These are phyloP conservation scores for Nicotiana obtusifolia DNA, from an alignment of 257 asterid genomes.

Conservation along the genomic window DNA sequence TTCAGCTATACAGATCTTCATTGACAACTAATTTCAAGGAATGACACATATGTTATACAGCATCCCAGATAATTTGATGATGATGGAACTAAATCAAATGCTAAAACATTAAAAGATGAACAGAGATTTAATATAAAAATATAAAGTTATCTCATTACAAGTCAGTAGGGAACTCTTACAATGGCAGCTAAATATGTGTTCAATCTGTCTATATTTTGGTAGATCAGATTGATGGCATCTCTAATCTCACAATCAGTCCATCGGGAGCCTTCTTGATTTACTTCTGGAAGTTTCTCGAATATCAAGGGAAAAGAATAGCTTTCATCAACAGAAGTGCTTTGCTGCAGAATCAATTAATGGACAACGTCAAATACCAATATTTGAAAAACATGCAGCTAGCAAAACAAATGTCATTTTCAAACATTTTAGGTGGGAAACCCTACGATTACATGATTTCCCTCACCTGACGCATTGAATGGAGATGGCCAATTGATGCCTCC, in stretches of 20 bases:
- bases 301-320: constrained; percentile 73
- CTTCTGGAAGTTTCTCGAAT: constrained; percentile 84
- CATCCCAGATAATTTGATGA: background rate
- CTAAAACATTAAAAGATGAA: background rate
- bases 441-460: background rate
- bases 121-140: background rate
- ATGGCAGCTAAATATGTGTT: constrained; percentile 70
- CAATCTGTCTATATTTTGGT: constrained; percentile 68
- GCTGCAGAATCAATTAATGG: constrained; percentile 44
- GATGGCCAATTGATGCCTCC: constrained; percentile 90
- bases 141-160: constrained; percentile 8
- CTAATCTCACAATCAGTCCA: constrained; percentile 83
- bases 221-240: constrained; percentile 72
- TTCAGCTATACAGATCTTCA: background rate
- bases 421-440: background rate
- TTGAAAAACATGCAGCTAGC: constrained; percentile 6
- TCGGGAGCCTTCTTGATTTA: constrained; percentile 76
- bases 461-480: constrained; percentile 84
- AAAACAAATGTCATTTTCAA: background rate
- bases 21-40: background rate
- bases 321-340: constrained; percentile 84
- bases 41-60: background rate
- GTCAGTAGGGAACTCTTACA: constrained; percentile 45
- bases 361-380: constrained; percentile 3
- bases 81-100: background rate